Percentiles rank a stretch among this genome's conserved stretches.
phyloP scores from a whole-genome alignment of 2,329 filamentous ascomycete genomes.

The Apiospora marii region DNA sequence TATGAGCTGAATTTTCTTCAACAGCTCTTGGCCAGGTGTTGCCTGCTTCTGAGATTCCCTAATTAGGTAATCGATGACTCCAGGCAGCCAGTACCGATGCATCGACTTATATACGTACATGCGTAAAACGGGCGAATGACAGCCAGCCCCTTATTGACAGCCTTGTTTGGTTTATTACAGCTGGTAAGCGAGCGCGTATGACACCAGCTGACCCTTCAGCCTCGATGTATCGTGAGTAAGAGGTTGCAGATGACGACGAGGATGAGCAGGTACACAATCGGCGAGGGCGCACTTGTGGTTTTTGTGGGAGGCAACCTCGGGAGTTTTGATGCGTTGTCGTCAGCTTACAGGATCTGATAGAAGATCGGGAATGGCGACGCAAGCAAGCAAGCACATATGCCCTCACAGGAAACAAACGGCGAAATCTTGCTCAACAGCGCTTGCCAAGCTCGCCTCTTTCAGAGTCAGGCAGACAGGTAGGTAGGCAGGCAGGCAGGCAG shows the following conservation, averaged over 20 bases:
- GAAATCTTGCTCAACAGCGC: neutral
- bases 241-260: neutral
- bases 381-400: neutral
- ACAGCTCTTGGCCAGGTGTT: neutral
- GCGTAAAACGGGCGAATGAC: neutral
- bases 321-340: conserved; percentile 20
- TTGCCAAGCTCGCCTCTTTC: conserved; percentile 1
- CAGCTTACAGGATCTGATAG: neutral
- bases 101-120: neutral
- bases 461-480: neutral
- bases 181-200: neutral
- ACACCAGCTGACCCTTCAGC: conserved; percentile 18
- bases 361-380: neutral
- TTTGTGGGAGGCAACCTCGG: conserved; percentile 4
- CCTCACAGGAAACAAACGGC: neutral
- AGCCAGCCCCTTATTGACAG: neutral
- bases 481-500: neutral
- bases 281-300: conserved; percentile 4
- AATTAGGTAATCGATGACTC: neutral
- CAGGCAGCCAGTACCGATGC: conserved; percentile 1
- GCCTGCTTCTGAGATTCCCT: neutral
- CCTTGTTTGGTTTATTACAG: neutral
- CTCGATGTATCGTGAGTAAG: neutral
- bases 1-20: neutral
- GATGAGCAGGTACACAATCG: neutral